phyloP scores from a whole-genome alignment of 805 yeast species.

The Metschnikowia orientalis region DNA sequence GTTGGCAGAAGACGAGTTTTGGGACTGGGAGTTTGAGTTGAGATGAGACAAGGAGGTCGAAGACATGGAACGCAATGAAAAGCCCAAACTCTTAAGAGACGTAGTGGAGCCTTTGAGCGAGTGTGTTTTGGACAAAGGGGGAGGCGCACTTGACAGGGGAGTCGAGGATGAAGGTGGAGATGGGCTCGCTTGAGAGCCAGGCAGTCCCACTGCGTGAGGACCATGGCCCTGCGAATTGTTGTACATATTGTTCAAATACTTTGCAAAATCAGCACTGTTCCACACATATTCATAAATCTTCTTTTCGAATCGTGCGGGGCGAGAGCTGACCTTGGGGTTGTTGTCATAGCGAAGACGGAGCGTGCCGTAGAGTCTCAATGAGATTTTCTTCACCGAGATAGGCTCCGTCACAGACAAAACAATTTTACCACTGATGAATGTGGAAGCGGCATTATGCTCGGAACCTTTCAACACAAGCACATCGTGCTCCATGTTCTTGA shows the following conservation, averaged over 20 bases:
- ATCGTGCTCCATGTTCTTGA: slow-evolving; percentile 67
- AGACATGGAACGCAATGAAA: slow-evolving; percentile 34
- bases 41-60: slow-evolving; percentile 20
- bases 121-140: slow-evolving; percentile 11
- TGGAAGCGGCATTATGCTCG: slow-evolving; percentile 72
- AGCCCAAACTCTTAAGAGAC: slow-evolving; percentile 38
- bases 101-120: slow-evolving; percentile 41
- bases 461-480: slow-evolving; percentile 79
- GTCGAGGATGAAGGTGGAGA: slow-evolving; percentile 1
- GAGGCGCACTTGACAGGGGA: background rate
- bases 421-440: slow-evolving; percentile 69
- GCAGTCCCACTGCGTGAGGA: background rate
- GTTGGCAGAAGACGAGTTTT: slow-evolving; percentile 23
- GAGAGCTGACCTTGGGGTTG: slow-evolving; percentile 39
- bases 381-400: slow-evolving; percentile 57
- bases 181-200: slow-evolving; percentile 4
- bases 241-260: slow-evolving; percentile 31
- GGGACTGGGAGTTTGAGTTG: slow-evolving; percentile 12
- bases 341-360: slow-evolving; percentile 59
- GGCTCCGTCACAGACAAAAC: slow-evolving; percentile 76
- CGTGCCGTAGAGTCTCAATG: slow-evolving; percentile 63
- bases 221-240: slow-evolving; percentile 19
- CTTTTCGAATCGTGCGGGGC: slow-evolving; percentile 53
- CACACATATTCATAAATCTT: slow-evolving; percentile 71
- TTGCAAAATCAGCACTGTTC: slow-evolving; percentile 61